Conservation (phyloP, 2,329 filamentous ascomycete species). For the Macrophomina pseudophaseolina region DNA sequence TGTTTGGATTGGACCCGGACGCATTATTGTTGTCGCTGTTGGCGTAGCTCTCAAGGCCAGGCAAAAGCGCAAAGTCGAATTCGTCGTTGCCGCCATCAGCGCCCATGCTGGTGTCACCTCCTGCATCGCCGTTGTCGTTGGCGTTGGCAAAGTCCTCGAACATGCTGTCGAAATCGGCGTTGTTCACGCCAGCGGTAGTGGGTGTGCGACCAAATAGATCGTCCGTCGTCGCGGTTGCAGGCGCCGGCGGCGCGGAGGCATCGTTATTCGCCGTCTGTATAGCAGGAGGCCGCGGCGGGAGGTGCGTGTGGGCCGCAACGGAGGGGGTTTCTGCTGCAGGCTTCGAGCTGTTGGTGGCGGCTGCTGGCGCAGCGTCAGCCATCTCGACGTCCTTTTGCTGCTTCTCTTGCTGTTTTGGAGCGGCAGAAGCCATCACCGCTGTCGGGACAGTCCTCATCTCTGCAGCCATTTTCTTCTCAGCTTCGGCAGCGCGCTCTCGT, state of each 20-base stretch:
- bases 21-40: constrained; percentile 41
- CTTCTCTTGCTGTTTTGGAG: constrained; percentile 5
- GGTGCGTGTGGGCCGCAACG: constrained; percentile 17
- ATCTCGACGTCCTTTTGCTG: constrained; percentile 24
- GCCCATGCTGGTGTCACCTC: not conserved
- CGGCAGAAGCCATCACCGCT: not conserved
- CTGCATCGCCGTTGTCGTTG: constrained; percentile 18
- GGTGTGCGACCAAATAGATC: constrained; percentile 40
- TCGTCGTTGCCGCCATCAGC: constrained; percentile 28
- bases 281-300: constrained; percentile 22
- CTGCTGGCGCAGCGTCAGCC: constrained; percentile 19
- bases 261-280: constrained; percentile 31
- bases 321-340: constrained; percentile 10
- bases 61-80: constrained; percentile 44
- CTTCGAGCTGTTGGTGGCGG: constrained; percentile 1
- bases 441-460: not conserved
- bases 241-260: constrained; percentile 4
- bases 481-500: constrained; percentile 30
- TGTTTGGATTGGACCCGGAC: not conserved
- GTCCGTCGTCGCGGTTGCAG: constrained; percentile 31
- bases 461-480: constrained; percentile 11
- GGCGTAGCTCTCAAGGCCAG: constrained; percentile 50
- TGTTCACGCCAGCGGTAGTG: constrained; percentile 36
- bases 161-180: constrained; percentile 44
- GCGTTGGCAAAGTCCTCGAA: constrained; percentile 26